Percentiles rank a stretch among this genome's conserved stretches.
phyloP scores from a whole-genome alignment of 1,284 basidiomycete species.

The Thecaphora thlaspeos region DNA sequence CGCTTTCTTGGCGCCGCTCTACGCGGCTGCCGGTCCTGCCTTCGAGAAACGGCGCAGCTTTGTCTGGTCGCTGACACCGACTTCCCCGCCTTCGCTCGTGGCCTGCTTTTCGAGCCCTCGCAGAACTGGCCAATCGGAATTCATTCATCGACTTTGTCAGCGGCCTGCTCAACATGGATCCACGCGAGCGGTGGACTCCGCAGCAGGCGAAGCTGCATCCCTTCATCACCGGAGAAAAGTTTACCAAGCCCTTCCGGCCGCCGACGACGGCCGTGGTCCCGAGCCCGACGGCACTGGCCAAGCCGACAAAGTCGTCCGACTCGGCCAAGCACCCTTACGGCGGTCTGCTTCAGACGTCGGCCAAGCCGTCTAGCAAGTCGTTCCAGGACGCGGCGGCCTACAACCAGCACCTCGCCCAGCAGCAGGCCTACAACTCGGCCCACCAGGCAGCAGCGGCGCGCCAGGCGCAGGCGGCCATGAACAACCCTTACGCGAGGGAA shows the following conservation, averaged over 20 bases:
- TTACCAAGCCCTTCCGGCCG: slow-evolving; percentile 59
- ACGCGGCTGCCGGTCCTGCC: too few relatives aligned
- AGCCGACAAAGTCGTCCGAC: slow-evolving; percentile 15
- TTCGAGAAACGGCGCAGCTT: too few relatives aligned
- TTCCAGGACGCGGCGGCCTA: slow-evolving; percentile 91
- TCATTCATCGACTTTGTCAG: slow-evolving; percentile 98
- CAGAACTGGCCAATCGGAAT: slow-evolving; percentile 87
- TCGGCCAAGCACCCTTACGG: slow-evolving; percentile 83
- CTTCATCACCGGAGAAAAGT: slow-evolving; percentile 97
- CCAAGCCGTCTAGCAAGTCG: slow-evolving; percentile 68
- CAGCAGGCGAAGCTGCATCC: slow-evolving; percentile 94
- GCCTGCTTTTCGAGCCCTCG: neutral
- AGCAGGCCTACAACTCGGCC: slow-evolving; percentile 81
- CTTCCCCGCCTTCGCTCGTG: too few relatives aligned
- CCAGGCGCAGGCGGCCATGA: slow-evolving; percentile 56
- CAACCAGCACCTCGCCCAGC: slow-evolving; percentile 88
- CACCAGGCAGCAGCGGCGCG: slow-evolving; percentile 21
- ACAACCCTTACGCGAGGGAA: slow-evolving; percentile 49
- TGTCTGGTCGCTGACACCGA: too few relatives aligned
- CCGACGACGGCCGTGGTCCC: slow-evolving; percentile 18
- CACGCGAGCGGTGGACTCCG: slow-evolving; percentile 92
- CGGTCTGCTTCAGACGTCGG: slow-evolving; percentile 71
- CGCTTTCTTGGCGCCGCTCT: too few relatives aligned
- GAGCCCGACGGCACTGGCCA: slow-evolving; percentile 10
- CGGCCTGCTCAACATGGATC: slow-evolving; percentile 89